Conservation (phyloP, 305 asterid species). For the Ajuga reptans region DNA sequence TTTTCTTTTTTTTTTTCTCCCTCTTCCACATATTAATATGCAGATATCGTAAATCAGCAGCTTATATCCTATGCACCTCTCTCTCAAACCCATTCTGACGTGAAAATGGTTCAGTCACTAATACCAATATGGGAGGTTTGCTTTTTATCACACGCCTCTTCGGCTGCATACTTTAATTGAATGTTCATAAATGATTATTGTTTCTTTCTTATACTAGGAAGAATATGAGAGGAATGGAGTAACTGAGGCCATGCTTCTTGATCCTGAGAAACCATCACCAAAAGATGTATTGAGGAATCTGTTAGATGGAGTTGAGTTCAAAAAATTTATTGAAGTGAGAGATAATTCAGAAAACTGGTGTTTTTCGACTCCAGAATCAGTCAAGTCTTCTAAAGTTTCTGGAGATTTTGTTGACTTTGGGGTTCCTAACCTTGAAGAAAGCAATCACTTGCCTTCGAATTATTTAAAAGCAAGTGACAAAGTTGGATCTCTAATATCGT, state of each 20-base stretch:
- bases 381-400: constrained; percentile 27
- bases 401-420: constrained; percentile 34
- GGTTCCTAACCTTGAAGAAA: constrained; percentile 32
- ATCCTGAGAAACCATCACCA: constrained; percentile 59
- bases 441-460: constrained; percentile 29
- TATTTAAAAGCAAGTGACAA: constrained; percentile 31
- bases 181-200: constrained; percentile 20
- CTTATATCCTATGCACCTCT: constrained; percentile 50
- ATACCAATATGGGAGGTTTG: constrained; percentile 97
- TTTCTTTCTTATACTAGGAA: constrained; percentile 45
- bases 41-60: constrained; percentile 84
- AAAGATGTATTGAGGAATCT: constrained; percentile 63
- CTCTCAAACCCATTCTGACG: constrained; percentile 61
- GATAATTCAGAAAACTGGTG: constrained; percentile 29
- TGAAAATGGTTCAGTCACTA: constrained; percentile 89
- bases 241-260: constrained; percentile 45
- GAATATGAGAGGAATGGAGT: constrained; percentile 66
- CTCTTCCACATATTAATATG: constrained; percentile 15
- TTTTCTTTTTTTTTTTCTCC: not conserved
- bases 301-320: constrained; percentile 51
- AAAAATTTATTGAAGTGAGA: constrained; percentile 38
- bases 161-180: constrained; percentile 12
- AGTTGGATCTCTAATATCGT: constrained; percentile 28
- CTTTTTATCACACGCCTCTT: constrained; percentile 22
- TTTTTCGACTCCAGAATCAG: constrained; percentile 37